Conservation (phyloP, 805 yeast genomes). For the Schwanniomyces polymorphus region DNA sequence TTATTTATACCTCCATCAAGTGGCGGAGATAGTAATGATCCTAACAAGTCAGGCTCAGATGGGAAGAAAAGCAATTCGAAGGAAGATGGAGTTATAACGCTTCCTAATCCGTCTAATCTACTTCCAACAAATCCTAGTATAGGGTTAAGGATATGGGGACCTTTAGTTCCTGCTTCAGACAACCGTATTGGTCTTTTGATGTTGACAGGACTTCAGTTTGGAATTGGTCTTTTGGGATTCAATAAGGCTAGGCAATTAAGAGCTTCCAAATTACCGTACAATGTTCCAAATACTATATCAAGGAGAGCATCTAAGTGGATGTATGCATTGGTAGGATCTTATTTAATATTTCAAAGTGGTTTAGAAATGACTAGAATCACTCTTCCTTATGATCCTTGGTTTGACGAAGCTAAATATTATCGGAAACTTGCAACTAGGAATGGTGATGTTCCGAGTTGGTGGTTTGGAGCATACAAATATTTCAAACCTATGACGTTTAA, state of each 20-base stretch:
- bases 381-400: constrained; percentile 64
- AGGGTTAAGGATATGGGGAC: constrained; percentile 67
- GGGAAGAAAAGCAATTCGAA: constrained; percentile 4
- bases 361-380: constrained; percentile 55
- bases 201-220: constrained; percentile 53
- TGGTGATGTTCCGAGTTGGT: constrained; percentile 51
- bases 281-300: constrained; percentile 11
- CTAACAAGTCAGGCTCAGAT: constrained; percentile 1
- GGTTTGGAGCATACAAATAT: constrained; percentile 68
- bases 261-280: constrained; percentile 7
- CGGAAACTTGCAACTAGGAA: constrained; percentile 49
- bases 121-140: constrained; percentile 48
- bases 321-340: constrained; percentile 36
- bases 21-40: constrained; percentile 10
- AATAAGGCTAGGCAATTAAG: constrained; percentile 16
- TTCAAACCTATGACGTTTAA: constrained; percentile 50
- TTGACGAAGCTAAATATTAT: constrained; percentile 59
- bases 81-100: constrained; percentile 8
- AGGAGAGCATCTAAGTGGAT: constrained; percentile 13
- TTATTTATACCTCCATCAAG: constrained; percentile 37
- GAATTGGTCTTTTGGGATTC: constrained; percentile 40
- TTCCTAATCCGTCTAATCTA: constrained; percentile 17
- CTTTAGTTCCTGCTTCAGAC: constrained; percentile 72
- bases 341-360: constrained; percentile 52
- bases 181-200: constrained; percentile 53